Base-by-base conservation (phyloP, 2,329 filamentous ascomycete species). In the Davidsoniella eucalypti region DNA sequence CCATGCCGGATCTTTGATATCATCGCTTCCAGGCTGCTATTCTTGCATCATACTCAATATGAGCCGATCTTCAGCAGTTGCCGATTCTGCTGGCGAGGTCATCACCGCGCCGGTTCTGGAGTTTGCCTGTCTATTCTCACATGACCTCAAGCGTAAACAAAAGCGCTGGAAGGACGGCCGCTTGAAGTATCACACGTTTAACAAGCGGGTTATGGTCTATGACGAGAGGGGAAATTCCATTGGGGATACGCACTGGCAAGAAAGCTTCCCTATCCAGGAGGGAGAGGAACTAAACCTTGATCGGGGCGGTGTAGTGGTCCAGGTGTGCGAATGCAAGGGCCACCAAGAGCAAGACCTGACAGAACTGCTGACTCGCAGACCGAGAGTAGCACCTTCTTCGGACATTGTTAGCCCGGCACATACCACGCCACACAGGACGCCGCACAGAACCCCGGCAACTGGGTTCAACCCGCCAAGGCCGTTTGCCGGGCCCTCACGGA, bases 151-250 rank as follows among this genome's bases (percentile, higher is more conserved):
- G 47, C 79, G 85, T 51, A 95, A 95, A 66, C 80, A 86, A 57
- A 95, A 95, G 63, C 73, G 85, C 54, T 95, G 88, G 88, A 86
- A 94, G 59, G 88, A 95, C 80, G 88, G 90, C 36, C 79, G 79
- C 47, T 75, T 95, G 54, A 84, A 82, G 56, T 94, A 82, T 56
- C 88, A 95, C 61, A 82, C 84, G 0, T 94, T 94, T 74, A 95
- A 95, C 67, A 85, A 80, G 60, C 79, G 86, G 4, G 70, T 92
- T 53, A 93, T 95, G 85, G 84, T 93, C 5, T 90, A 92, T 58
- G 87, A 94, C 62, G 79, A 85, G 44, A 69, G 76, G 2, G 78
- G 84, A 0, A 86, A 88, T 61, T 86, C 82, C 56, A 73, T 95
- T 25, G 88, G 87, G 2, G 88, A 94, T 61, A 77, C 79, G 29